Conservation (phyloP, 495 filamentous ascomycete species). For the Cladorrhinum samala region DNA sequence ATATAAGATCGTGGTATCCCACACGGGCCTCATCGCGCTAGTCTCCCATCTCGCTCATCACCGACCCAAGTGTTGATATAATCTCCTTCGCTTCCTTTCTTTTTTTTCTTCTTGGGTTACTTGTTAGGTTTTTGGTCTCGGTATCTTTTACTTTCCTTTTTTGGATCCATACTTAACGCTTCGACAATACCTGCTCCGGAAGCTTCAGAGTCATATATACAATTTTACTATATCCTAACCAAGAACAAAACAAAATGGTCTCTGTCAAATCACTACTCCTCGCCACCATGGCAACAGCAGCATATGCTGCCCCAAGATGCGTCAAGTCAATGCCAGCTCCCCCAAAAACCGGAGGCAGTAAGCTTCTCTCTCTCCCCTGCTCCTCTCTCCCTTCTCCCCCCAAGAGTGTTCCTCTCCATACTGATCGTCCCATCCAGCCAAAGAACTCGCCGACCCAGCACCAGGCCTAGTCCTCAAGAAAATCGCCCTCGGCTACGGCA, state of each 20-base stretch:
- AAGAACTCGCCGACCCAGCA: slow-evolving; percentile 43
- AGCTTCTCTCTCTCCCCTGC: slow-evolving; percentile 2
- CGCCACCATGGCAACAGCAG: slow-evolving; percentile 21
- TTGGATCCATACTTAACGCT: slow-evolving; percentile 4
- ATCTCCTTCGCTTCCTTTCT: slow-evolving; percentile 3
- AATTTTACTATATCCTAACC: not conserved
- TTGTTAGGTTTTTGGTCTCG: slow-evolving; percentile 4
- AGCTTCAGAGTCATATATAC: slow-evolving; percentile 11
- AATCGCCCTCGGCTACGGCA: slow-evolving; percentile 63
- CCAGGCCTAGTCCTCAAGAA: slow-evolving; percentile 48
- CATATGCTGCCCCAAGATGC: slow-evolving; percentile 19
- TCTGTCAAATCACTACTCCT: slow-evolving; percentile 20
- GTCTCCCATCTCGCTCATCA: slow-evolving; percentile 5
- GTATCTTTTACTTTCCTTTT: not conserved
- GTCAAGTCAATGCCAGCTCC: slow-evolving; percentile 14
- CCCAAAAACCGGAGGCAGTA: slow-evolving; percentile 21
- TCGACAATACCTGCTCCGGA: slow-evolving; percentile 13
- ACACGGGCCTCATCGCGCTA: not conserved
- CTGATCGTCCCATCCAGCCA: slow-evolving; percentile 20
- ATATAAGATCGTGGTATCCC: slow-evolving; percentile 13
- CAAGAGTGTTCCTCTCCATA: no score
- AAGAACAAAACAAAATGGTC: slow-evolving; percentile 20
- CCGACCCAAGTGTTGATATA: slow-evolving; percentile 2
- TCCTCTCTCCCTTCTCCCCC: no score
- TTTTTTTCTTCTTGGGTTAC: not conserved